phyloP scores from a whole-genome alignment of 805 yeast genomes.

The Lachancea nothofagi region DNA sequence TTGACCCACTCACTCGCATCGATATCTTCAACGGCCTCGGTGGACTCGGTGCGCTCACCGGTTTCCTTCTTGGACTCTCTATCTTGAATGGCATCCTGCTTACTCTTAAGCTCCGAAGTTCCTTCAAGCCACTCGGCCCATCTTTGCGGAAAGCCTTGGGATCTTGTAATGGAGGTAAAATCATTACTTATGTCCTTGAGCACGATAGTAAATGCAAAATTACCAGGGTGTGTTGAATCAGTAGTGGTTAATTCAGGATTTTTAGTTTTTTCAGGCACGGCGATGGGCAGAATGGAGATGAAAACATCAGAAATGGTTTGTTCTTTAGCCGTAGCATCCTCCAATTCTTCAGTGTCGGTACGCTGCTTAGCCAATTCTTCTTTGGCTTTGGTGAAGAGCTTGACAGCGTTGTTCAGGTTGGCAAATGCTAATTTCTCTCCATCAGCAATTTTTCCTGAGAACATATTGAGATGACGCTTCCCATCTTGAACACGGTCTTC shows the following conservation, averaged over 20 bases:
- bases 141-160: slow-evolving; percentile 83
- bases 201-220: slow-evolving; percentile 71
- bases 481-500: slow-evolving; percentile 18
- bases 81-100: slow-evolving; percentile 34
- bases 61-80: slow-evolving; percentile 18
- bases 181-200: slow-evolving; percentile 75
- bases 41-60: slow-evolving; percentile 21
- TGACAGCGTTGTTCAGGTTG: slow-evolving; percentile 71
- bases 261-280: slow-evolving; percentile 26
- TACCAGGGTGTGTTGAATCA: slow-evolving; percentile 38
- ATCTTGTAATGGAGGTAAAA: slow-evolving; percentile 64
- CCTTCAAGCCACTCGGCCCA: slow-evolving; percentile 88
- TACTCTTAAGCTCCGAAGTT: slow-evolving; percentile 13
- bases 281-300: slow-evolving; percentile 61
- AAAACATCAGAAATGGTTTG: slow-evolving; percentile 52
- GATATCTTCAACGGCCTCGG: slow-evolving; percentile 41
- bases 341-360: slow-evolving; percentile 14
- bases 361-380: slow-evolving; percentile 28
- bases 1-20: slow-evolving; percentile 81
- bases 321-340: slow-evolving; percentile 20
- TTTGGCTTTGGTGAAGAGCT: slow-evolving; percentile 34
- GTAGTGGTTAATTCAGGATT: slow-evolving; percentile 32
- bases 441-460: slow-evolving; percentile 70
- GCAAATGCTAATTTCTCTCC: slow-evolving; percentile 88
- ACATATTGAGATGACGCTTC: slow-evolving; percentile 54